Percentiles rank a stretch among this genome's conserved stretches.
Conservation (phyloP, 345 rosid species). For the Eucalyptus erythrocorys region DNA sequence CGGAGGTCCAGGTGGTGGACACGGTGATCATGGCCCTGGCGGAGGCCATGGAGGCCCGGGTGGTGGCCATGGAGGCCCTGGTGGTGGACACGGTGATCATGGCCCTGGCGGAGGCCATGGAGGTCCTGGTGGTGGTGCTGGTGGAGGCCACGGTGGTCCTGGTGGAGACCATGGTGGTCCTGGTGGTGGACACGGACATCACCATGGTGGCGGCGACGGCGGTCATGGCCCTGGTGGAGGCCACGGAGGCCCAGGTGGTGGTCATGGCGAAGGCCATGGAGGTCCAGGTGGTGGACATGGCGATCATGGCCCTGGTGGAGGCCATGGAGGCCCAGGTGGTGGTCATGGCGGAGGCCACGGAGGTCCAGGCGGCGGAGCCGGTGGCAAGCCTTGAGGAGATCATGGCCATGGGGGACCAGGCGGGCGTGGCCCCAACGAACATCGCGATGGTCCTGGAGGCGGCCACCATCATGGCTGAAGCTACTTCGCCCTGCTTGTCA, state of each 20-base stretch:
- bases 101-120: not conserved
- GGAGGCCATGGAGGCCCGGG: not conserved
- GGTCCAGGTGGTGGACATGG: not conserved
- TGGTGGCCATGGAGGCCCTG: not conserved
- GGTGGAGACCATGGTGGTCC: not conserved
- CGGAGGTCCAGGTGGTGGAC: not conserved
- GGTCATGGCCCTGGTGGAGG: not conserved
- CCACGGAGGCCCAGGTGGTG: not conserved
- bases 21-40: not conserved
- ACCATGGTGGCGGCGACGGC: too few species aligned
- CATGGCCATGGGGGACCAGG: not conserved
- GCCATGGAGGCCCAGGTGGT: not conserved
- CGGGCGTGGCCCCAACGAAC: not conserved
- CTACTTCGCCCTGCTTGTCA: not conserved
- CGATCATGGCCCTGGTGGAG: not conserved
- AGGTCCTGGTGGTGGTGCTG: not conserved
- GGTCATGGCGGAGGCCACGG: not conserved
- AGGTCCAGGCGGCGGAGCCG: not conserved
- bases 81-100: not conserved
- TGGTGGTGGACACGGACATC: rapidly evolving
- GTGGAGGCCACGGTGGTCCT: not conserved
- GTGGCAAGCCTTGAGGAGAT: not conserved
- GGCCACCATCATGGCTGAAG: not conserved
- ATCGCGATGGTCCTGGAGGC: not conserved
- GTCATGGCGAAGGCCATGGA: not conserved